These are phyloP conservation scores for Amanita pseudoporphyria DNA, from an alignment of 768 basidiomycete genomes.

Conservation along the genomic window DNA sequence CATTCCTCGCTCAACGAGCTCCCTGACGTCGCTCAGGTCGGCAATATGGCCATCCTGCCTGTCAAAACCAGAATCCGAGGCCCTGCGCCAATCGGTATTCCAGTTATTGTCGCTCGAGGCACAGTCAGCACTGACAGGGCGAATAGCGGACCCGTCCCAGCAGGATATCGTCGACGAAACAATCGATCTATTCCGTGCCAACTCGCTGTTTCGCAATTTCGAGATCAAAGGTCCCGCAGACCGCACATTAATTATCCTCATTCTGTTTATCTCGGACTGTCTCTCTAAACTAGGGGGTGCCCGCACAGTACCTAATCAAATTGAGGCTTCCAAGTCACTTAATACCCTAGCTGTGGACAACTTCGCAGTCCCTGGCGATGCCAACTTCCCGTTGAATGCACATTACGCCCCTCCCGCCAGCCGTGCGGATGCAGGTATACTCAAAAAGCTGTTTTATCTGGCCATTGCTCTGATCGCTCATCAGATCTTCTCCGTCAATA, in stretches of 20 bases:
- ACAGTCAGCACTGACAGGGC: conserved; percentile 6
- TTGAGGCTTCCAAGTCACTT: conserved; percentile 79
- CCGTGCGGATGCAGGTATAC: conserved; percentile 71
- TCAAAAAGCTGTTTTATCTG: neutral
- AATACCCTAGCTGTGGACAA: conserved; percentile 91
- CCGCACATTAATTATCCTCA: conserved; percentile 91
- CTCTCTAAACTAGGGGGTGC: conserved; percentile 78
- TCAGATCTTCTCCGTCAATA: conserved; percentile 86
- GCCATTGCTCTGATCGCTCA: conserved; percentile 4
- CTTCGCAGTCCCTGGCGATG: conserved; percentile 93
- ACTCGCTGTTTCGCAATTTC: conserved; percentile 98
- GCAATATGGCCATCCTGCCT: conserved; percentile 85
- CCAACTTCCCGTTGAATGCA: conserved; percentile 86
- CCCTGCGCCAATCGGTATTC: conserved; percentile 73
- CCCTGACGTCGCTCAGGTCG: conserved; percentile 71
- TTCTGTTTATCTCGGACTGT: conserved; percentile 97
- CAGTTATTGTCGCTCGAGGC: conserved; percentile 10
- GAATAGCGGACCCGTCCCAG: conserved; percentile 63
- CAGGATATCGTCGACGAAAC: conserved; percentile 95
- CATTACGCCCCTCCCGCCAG: conserved; percentile 78
- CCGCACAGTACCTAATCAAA: conserved; percentile 59
- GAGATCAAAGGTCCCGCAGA: conserved; percentile 99
- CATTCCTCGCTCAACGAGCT: conserved; percentile 91
- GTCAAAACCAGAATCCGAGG: conserved; percentile 90
- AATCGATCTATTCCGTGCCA: conserved; percentile 94